Evolutionary conservation across 768 basidiomycete genomes (phyloP), one percentile per base, ranked within the genome.

Genomic region (Boletus rubescentipes): DNA sequence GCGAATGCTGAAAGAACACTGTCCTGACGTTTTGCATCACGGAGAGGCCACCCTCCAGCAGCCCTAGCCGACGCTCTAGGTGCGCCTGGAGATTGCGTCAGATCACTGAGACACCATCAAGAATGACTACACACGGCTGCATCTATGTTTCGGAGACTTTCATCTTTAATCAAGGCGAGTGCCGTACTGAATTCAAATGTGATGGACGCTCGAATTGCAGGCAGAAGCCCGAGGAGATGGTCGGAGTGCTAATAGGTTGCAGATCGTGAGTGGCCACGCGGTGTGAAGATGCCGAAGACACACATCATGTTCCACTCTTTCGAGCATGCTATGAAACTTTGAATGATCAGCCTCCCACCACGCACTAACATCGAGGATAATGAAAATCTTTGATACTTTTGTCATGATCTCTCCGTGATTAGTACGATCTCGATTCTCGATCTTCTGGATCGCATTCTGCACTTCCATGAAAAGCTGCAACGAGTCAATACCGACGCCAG

Each of bases 1-100:
- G 10, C 59, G 49, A 12, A 37, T 10, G 8, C 23, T 1, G 40
- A 65, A 62, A 55, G 58, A 44, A 57, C 29, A 42, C 12, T 16
- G 6, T 37, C 40, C 58, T 54, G n/a, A 75, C 73, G 46, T 65
- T 63, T 54, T 74, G 68, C 67, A 73, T 66, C 3, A 54, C 32
- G 42, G 44, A 46, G 21, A 74, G 57, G 23, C 63, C 58, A 31
- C 36, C 47, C 1, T 65, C 68, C 35, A 74, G 44, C 39, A 59
- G 47, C 16, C 54, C 55, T 54, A 75, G 61, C 35, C 59, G 64
- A 23, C 58, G 61, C 35, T 72, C 69, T 34, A 72, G 43, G 18
- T 67, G 63, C 51, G 60, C 63, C 73, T 75, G 48, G 21, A 53
- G 12, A 59, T 32, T 21, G 12, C 18, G 46, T 67, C 40, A 57